Base-by-base conservation (phyloP, 2,329 filamentous ascomycete genomes). In the Talaromyces sp. region DNA sequence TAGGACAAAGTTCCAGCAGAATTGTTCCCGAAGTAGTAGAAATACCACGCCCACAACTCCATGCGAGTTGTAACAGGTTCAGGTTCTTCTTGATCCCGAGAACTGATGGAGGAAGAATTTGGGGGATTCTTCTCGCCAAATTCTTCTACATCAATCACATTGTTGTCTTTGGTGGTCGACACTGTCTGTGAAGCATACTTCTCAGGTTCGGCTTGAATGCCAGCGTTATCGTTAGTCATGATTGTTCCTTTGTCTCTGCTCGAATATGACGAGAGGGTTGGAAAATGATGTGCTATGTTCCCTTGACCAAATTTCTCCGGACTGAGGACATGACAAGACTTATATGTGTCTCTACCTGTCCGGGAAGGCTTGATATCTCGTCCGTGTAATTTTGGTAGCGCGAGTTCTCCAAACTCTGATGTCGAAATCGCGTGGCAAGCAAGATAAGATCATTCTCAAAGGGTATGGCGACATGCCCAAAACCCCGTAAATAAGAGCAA, bases 1-100 rank as follows among this genome's bases (percentile, higher is more conserved):
- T 56, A 56, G 28, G 52, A 56, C 52, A 56, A 56, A 7, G 52
- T 56, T 37, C 52, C 52, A 5, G 52, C 52, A 39, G 52, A 56
- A 56, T 56, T 56, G 31, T 56, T 56, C 9, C 52, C 52, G 16
- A 56, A 56, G 33, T 56, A 56, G 39, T 56, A 56, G 31, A 21
- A 33, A 56, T 56, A 56, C 52, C 52, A 56, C 12, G 52, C 33
- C 52, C 52, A 56, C 23, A 56, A 14, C 16, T 56, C 52, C 52
- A 56, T 37, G 52, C 52, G 52, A 37, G 12, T 56, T 28, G 52
- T 56, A 37, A 37, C 11, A 14, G 52, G 52, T 39, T 56, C 52
- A 11, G 33, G 31, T n/a, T 56, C n/a, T 18, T 21, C 52, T 28
- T 56, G 16, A 12, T n/a, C 9, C 5, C 40, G 40, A 44, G 40